These are phyloP conservation scores for Austroboletus niveus DNA, from an alignment of 1,284 basidiomycete genomes.

Conservation along the genomic window DNA sequence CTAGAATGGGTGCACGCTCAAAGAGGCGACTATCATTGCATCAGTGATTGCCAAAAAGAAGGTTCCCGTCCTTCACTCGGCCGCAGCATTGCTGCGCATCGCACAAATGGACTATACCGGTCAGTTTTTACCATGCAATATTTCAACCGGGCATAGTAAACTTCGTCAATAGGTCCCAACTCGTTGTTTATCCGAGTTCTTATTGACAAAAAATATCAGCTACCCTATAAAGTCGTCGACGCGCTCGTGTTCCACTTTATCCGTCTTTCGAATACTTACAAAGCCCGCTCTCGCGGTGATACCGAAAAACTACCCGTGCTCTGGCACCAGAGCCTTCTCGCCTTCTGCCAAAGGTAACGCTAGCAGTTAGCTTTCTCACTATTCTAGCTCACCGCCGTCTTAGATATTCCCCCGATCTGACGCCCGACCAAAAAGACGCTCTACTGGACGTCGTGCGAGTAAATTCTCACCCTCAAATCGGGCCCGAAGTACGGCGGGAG, in stretches of 20 bases:
- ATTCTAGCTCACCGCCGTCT: slow-evolving; percentile 1
- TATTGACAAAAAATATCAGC: slow-evolving; percentile 96
- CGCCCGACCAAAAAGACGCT: slow-evolving; percentile 96
- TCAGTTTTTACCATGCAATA: slow-evolving; percentile 21
- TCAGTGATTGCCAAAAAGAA: slow-evolving; percentile 91
- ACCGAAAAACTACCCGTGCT: slow-evolving; percentile 86
- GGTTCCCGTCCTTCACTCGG: slow-evolving; percentile 94
- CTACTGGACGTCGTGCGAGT: slow-evolving; percentile 91
- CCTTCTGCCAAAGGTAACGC: slow-evolving; percentile 88
- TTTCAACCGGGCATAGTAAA: neutral
- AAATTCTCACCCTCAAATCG: slow-evolving; percentile 87
- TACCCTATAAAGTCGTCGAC: slow-evolving; percentile 98
- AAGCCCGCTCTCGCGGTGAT: slow-evolving; percentile 62
- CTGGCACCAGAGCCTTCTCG: slow-evolving; percentile 97
- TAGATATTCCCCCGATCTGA: slow-evolving; percentile 95
- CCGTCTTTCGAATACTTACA: slow-evolving; percentile 88
- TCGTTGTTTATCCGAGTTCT: slow-evolving; percentile 97
- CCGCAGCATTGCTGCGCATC: slow-evolving; percentile 90
- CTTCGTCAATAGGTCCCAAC: slow-evolving; percentile 66
- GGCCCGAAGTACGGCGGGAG: slow-evolving; percentile 89
- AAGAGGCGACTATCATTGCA: slow-evolving; percentile 94
- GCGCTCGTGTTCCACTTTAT: slow-evolving; percentile 98
- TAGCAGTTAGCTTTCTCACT: slow-evolving; percentile 3
- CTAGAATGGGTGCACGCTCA: slow-evolving; percentile 74
- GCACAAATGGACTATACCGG: slow-evolving; percentile 97